Conservation (phyloP, 2,329 filamentous ascomycete species). For the Pseudogymnoascus sp. region DNA sequence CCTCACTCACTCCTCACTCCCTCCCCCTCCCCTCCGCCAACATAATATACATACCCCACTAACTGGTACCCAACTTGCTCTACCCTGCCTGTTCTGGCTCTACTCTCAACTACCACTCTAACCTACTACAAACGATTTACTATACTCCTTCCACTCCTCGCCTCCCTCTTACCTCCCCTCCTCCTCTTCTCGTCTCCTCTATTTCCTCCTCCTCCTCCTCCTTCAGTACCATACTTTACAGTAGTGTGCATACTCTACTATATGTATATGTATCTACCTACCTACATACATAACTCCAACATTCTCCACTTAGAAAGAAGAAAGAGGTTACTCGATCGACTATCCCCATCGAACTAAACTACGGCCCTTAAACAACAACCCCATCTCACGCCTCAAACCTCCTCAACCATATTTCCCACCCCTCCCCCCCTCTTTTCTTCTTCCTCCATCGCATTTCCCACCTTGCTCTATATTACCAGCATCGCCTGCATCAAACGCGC, state of each 20-base stretch:
- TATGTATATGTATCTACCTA: neutral
- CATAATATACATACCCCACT: neutral
- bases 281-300: neutral
- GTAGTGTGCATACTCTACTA: neutral
- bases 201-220: neutral
- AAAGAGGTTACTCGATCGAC: neutral
- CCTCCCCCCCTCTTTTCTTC: neutral
- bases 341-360: neutral
- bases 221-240: neutral
- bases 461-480: neutral
- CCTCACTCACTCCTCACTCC: neutral
- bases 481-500: neutral
- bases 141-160: neutral
- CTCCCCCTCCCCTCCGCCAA: no score
- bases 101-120: neutral
- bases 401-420: neutral
- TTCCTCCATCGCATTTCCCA: neutral
- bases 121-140: neutral
- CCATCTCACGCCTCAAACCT: neutral
- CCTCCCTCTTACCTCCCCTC: neutral
- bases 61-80: neutral
- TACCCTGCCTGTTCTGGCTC: neutral
- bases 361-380: neutral
- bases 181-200: neutral
- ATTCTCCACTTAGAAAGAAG: neutral